Evolutionary conservation across 169 alveolate species (phyloP).

Genomic region (Fabrea salina): DNA sequence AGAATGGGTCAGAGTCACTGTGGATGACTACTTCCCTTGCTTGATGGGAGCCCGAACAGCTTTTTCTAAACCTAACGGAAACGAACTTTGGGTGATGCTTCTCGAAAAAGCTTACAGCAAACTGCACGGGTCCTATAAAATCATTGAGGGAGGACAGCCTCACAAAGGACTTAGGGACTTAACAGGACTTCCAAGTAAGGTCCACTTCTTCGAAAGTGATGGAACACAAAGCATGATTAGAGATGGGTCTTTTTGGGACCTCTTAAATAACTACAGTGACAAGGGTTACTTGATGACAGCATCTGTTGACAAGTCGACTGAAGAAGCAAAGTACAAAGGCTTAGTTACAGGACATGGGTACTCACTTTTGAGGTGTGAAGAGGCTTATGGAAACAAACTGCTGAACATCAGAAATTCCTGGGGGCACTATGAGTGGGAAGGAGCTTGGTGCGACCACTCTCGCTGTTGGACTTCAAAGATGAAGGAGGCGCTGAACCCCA

Average conservation of each 20-base stretch:
- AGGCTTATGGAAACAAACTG: slow-evolving; percentile 56
- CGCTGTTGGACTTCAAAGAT: slow-evolving; percentile 34
- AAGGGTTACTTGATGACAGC: too few relatives aligned
- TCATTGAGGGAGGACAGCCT: slow-evolving; percentile 48
- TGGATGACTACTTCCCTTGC: slow-evolving; percentile 86
- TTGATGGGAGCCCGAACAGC: slow-evolving; percentile 59
- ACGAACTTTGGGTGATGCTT: slow-evolving; percentile 77
- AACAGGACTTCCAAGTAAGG: slow-evolving; percentile 60
- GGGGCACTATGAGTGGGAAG: slow-evolving; percentile 75
- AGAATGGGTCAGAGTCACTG: slow-evolving; percentile 76
- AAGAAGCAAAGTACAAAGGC: slow-evolving; percentile 49
- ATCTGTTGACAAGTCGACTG: too few relatives aligned
- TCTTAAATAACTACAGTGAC: too few relatives aligned
- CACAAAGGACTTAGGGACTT: slow-evolving; percentile 39
- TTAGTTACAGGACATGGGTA: slow-evolving; percentile 79
- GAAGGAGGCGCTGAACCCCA: slow-evolving; percentile 24
- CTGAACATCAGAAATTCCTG: slow-evolving; percentile 68
- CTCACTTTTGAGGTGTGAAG: slow-evolving; percentile 50
- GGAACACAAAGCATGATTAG: too few relatives aligned
- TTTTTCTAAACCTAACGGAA: slow-evolving; percentile 53
- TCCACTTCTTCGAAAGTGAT: slow-evolving; percentile 12
- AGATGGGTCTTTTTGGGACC: too few relatives aligned
- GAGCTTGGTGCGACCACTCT: slow-evolving; percentile 66
- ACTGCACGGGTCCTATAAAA: slow-evolving; percentile 67
- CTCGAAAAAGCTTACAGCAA: slow-evolving; percentile 86